These are phyloP conservation scores for Colletotrichum gloeosporioides DNA, from an alignment of 2,329 filamentous ascomycete genomes.

Conservation along the genomic window DNA sequence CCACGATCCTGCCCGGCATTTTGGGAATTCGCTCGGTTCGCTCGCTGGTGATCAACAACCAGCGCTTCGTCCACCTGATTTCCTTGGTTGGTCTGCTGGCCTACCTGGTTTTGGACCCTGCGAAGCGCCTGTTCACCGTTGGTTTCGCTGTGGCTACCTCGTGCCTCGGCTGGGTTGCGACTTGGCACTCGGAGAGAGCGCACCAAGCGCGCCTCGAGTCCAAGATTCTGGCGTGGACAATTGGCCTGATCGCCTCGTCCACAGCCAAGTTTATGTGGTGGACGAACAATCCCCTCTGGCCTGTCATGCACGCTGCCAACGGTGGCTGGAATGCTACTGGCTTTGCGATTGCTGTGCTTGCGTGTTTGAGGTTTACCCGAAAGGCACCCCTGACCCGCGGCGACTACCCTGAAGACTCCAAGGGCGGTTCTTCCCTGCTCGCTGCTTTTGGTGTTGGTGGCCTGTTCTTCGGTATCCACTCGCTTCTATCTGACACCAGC, in stretches of 20 bases:
- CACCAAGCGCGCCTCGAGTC: conserved; percentile 80
- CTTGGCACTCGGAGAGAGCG: conserved; percentile 77
- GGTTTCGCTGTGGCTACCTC: conserved; percentile 81
- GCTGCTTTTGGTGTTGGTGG: conserved; percentile 82
- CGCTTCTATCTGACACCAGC: conserved; percentile 92
- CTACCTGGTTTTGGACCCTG: conserved; percentile 77
- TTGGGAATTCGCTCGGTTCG: conserved; percentile 75
- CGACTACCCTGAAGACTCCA: conserved; percentile 31
- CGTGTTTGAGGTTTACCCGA: conserved; percentile 78
- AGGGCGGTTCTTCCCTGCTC: conserved; percentile 72
- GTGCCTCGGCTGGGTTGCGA: conserved; percentile 84
- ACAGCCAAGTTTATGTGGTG: conserved; percentile 91
- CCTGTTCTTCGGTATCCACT: conserved; percentile 88
- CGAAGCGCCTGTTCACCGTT: conserved; percentile 78
- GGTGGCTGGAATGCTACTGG: conserved; percentile 93
- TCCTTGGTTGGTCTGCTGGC: conserved; percentile 81
- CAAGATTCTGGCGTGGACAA: conserved; percentile 78
- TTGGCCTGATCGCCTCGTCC: conserved; percentile 84
- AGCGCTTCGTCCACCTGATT: conserved; percentile 74
- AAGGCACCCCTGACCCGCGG: conserved; percentile 57
- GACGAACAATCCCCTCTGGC: conserved; percentile 98
- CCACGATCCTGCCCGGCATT: conserved; percentile 79
- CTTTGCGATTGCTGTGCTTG: conserved; percentile 75
- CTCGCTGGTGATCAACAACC: conserved; percentile 69
- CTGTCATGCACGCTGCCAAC: conserved; percentile 86